These are phyloP conservation scores for Camellia sinensis DNA, from an alignment of 148 eudicot species.

Conservation along the genomic window DNA sequence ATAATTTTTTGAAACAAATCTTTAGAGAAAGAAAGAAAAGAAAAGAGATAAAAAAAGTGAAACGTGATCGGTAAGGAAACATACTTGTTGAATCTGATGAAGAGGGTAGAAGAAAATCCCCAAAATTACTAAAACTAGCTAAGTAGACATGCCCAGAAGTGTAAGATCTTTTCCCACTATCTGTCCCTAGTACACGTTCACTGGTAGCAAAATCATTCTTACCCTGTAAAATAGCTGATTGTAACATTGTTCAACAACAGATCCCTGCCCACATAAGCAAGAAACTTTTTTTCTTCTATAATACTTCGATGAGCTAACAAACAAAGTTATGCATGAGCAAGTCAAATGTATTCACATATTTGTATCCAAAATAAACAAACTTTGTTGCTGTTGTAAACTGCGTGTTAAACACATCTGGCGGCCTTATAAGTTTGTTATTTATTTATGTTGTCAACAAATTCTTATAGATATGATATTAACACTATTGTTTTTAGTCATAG, in stretches of 20 bases:
- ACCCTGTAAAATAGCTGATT: slow-evolving; percentile 52
- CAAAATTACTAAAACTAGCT: slow-evolving; percentile 78
- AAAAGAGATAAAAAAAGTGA: neutral
- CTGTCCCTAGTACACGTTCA: slow-evolving; percentile 44
- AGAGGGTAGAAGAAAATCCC: slow-evolving; percentile 89
- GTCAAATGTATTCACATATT: neutral
- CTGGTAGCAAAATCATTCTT: slow-evolving; percentile 56
- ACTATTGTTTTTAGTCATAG: too few relatives aligned
- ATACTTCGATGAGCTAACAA: neutral
- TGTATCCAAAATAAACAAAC: neutral
- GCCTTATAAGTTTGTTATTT: too few relatives aligned
- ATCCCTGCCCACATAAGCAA: neutral
- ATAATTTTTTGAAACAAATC: neutral
- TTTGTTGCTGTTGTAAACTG: too few relatives aligned
- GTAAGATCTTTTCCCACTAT: slow-evolving; percentile 66
- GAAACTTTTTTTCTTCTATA: neutral
- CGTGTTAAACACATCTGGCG: too few relatives aligned
- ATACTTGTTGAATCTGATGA: slow-evolving; percentile 95
- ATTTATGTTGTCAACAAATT: too few relatives aligned
- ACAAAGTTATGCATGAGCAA: neutral
- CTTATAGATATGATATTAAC: too few relatives aligned
- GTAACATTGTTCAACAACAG: slow-evolving; percentile 12
- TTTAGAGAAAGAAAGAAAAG: neutral
- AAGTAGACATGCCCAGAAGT: slow-evolving; percentile 94
- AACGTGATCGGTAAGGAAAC: slow-evolving; percentile 19